phyloP scores from a whole-genome alignment of 768 basidiomycete species.

The Mycena floridula region DNA sequence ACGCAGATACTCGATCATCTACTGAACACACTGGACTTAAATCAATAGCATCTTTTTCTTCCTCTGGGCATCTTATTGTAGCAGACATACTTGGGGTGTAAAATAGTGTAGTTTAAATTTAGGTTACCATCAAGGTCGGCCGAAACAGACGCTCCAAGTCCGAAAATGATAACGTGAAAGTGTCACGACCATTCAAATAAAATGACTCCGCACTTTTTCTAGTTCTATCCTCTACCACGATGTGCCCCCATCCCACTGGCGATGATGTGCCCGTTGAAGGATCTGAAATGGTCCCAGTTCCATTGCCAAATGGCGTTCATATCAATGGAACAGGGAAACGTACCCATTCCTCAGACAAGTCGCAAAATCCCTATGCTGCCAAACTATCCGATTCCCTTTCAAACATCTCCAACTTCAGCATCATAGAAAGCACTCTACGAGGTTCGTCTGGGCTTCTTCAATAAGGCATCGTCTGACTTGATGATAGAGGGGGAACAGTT shows the following conservation, averaged over 20 bases:
- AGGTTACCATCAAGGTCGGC: neutral
- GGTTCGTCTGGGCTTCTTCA: slow-evolving; percentile 40
- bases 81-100: neutral
- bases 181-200: neutral
- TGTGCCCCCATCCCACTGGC: slow-evolving; percentile 60
- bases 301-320: slow-evolving; percentile 39
- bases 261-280: slow-evolving; percentile 38
- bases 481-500: slow-evolving; percentile 89
- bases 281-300: slow-evolving; percentile 69
- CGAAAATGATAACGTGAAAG: neutral
- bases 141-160: too few relatives aligned
- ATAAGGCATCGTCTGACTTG: slow-evolving; percentile 6
- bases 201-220: neutral
- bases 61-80: neutral
- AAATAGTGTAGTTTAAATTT: neutral
- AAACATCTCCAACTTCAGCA: slow-evolving; percentile 90
- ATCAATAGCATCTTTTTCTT: neutral
- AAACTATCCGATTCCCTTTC: slow-evolving; percentile 90
- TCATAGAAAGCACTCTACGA: slow-evolving; percentile 95
- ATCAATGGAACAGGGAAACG: slow-evolving; percentile 29
- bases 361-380: slow-evolving; percentile 82
- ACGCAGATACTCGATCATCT: neutral
- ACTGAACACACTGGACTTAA: neutral
- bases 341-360: slow-evolving; percentile 28
- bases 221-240: slow-evolving; percentile 20